Percentiles rank a stretch among this genome's conserved stretches.
Evolutionary conservation across 1,139 yeast species (phyloP).

Genomic region (Zygoascus meyerae): DNA sequence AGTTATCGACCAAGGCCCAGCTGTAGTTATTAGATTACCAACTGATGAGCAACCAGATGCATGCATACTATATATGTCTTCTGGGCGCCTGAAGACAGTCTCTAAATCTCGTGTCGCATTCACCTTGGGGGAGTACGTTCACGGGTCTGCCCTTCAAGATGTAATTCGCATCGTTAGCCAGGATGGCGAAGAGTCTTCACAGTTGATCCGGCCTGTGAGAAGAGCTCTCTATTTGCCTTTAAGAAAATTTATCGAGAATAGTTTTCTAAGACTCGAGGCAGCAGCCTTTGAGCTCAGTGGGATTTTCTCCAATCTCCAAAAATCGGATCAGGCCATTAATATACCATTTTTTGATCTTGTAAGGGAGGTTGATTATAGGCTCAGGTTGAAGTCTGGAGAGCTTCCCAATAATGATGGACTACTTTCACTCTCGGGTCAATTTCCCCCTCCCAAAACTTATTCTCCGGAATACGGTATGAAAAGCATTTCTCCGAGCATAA

Average conservation of each 20-base stretch:
- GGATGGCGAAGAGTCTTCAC: constrained; percentile 11
- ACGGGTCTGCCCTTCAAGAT: constrained; percentile 8
- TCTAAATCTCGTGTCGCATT: constrained; percentile 11
- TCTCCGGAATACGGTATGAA: constrained; percentile 7
- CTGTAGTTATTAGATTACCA: constrained; percentile 4
- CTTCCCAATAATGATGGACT: constrained; percentile 9
- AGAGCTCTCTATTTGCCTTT: constrained; percentile 12
- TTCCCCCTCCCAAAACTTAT: constrained; percentile 16
- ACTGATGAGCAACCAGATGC: constrained; percentile 3
- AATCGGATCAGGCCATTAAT: constrained; percentile 16
- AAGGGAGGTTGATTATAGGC: constrained; percentile 12
- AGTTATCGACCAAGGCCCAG: constrained; percentile 1
- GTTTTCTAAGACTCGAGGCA: constrained; percentile 10
- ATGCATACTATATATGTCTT: constrained; percentile 7
- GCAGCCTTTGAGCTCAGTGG: constrained; percentile 9
- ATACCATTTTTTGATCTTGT: constrained; percentile 25
- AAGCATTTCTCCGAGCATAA: constrained; percentile 12
- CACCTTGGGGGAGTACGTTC: constrained; percentile 13
- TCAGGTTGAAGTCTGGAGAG: constrained; percentile 7
- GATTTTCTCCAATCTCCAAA: constrained; percentile 14
- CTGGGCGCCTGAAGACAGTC: constrained; percentile 12
- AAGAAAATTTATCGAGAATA: constrained; percentile 9
- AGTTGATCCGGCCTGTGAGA: constrained; percentile 9
- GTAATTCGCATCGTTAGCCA: constrained; percentile 8
- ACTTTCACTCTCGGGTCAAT: constrained; percentile 13